Evolutionary conservation across 1,284 basidiomycete genomes (phyloP), one percentile per base, ranked within the genome.

Genomic region (Schizophyllum commune): DNA sequence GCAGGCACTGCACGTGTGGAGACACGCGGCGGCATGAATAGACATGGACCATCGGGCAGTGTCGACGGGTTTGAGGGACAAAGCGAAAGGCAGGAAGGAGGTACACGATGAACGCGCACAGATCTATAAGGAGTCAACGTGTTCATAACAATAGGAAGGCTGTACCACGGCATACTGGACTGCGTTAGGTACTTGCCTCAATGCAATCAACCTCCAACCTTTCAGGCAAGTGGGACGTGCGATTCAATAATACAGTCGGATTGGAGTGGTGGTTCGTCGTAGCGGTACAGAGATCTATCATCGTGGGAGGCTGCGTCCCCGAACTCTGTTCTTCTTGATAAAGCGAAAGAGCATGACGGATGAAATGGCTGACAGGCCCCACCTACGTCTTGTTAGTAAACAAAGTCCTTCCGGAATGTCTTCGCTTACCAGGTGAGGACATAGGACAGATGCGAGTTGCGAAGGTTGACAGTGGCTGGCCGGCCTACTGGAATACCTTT

Each of bases 371-470:
- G 88, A 91, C 9, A 91, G 73, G 1, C 86, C 81, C 74, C 86
- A 91, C 88, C 89, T 91, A 63, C 9, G 39, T 19, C 58, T 56
- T 32, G 53, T 55, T 33, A 62, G 59, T 32, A 19, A 32, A 27
- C 56, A 55, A 63, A 19, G 59, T 57, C 59, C 62, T 51, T 19
- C 58, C 59, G 27, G 51, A 27, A 21, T 47, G 33, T 20, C 22
- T 57, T 63, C 32, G 66, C 79, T 57, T 68, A 95, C 96, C 96
- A 99, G 11, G 96, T 99, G 19, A 91, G 84, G 5, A 96, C 93
- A 73, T 99, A 99, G 5, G 94, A 96, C 8, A 94, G 82, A 77
- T 99, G 96, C 61, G 94, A 88, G 74, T 99, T 99, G 53, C 97
- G 83, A 58, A 99, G 76, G 70, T 98, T 94, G 54, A 98, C 89